These are phyloP conservation scores for Trichoderma aggressivum DNA, from an alignment of 2,329 filamentous ascomycete genomes.

Conservation along the genomic window DNA sequence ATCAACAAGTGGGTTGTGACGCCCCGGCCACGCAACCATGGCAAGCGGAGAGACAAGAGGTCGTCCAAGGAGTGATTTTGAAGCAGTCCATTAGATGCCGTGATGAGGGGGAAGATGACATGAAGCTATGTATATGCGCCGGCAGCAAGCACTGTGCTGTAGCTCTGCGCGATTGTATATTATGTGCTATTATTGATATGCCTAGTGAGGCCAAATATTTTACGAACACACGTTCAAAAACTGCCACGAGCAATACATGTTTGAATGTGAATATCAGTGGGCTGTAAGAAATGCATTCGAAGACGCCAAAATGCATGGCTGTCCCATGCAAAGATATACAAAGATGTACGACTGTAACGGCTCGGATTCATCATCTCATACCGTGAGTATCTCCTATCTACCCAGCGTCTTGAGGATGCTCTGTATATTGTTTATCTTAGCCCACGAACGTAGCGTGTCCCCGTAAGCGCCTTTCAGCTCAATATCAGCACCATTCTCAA, in stretches of 20 bases:
- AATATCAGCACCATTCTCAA: not conserved
- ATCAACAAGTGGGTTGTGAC: constrained; percentile 88
- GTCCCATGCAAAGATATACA: not conserved
- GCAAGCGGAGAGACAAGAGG: constrained; percentile 73
- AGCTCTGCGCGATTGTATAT: constrained; percentile 31
- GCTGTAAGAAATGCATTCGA: not conserved
- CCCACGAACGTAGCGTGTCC: not conserved
- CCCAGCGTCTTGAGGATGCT: accelerated
- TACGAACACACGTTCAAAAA: not conserved
- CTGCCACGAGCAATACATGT: not conserved
- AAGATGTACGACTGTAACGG: not conserved
- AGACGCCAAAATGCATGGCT: not conserved
- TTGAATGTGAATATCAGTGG: not conserved
- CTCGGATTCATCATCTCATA: not conserved
- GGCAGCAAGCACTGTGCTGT: constrained; percentile 30
- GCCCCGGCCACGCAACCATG: constrained; percentile 81
- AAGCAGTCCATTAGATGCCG: constrained; percentile 15
- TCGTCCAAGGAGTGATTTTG: constrained; percentile 29
- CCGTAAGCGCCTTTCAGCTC: not conserved
- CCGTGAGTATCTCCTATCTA: not conserved
- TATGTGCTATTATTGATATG: constrained; percentile 34
- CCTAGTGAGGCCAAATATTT: not conserved
- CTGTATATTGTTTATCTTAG: accelerated
- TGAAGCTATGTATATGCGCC: constrained; percentile 21
- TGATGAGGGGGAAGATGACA: not conserved